Conservation (phyloP, 78 protist genomes). For the Reticulomyxa filosa region DNA sequence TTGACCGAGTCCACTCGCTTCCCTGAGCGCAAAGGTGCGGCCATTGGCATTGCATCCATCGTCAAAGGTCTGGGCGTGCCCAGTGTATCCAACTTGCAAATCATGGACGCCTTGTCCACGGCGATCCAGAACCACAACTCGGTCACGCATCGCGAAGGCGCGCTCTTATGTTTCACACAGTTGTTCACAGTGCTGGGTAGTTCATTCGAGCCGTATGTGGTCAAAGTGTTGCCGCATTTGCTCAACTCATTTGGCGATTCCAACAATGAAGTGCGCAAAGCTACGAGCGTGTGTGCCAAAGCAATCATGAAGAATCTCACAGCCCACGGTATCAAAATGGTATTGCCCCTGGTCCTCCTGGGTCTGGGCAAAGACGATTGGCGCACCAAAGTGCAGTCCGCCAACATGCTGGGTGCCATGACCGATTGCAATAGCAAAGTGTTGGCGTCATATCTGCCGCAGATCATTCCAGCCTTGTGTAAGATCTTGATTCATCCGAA, state of each 20-base stretch:
- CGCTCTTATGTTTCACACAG: conserved; percentile 43
- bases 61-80: conserved; percentile 57
- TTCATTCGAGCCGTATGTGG: conserved; percentile 76
- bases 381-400: conserved; percentile 49
- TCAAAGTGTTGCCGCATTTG: conserved; percentile 41
- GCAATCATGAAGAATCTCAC: neutral
- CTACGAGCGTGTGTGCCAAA: conserved; percentile 1
- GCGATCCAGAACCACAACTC: neutral
- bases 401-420: conserved; percentile 59
- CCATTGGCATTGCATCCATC: conserved; percentile 66
- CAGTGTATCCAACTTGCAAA: conserved; percentile 34
- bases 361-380: conserved; percentile 52
- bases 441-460: conserved; percentile 59
- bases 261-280: conserved; percentile 36
- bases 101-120: conserved; percentile 27
- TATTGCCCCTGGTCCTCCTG: conserved; percentile 49
- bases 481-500: conserved; percentile 54
- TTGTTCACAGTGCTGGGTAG: conserved; percentile 44
- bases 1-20: conserved; percentile 1
- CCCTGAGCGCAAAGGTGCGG: conserved; percentile 48
- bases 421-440: conserved; percentile 74
- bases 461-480: conserved; percentile 57
- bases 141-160: conserved; percentile 42
- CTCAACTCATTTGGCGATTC: neutral
- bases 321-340: conserved; percentile 67